Base-by-base conservation (phyloP, 179 eudicot species). In the Silene noctiflora region DNA sequence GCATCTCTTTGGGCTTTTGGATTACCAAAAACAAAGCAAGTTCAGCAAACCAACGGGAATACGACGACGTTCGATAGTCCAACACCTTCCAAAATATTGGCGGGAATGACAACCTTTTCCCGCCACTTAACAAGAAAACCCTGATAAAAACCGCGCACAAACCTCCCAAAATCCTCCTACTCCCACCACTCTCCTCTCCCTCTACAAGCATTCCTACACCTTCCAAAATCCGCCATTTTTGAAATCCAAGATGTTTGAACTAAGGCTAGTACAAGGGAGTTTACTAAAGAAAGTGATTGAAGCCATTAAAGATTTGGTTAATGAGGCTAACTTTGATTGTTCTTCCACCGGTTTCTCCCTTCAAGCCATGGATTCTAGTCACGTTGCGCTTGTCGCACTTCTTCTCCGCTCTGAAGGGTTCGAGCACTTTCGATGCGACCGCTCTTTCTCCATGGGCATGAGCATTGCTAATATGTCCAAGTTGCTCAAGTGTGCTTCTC, bases 331-430 rank as follows among this genome's bases (percentile, higher is more conserved):
- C 78, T 91, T 91, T 79, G 93, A 91, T 69, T 91, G 96, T 51
- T 89, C 92, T 0, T 75, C 95, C 0, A 86, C 92, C 0, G 95
- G 95, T 0, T 90, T 88, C 84, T 88, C 95, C 16, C 89, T 90
- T 24, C 92, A 90, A 77, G 95, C 95, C 56, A 90, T 88, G 95
- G 95, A 90, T 11, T 90, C 95, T 0, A 88, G 92, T 84, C 92
- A 90, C 42, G 95, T 90, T 20, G 95, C 92, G 0, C 87, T 90
- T 7, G 94, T 90, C 46, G 89, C 94, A 0, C 89, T 90, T 0
- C 72, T 90, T 21, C 86, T 90, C n/a, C 71, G 95, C 53, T 88
- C 95, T 6, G 92, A 90, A 70, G 95, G 95, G 0, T 90, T 90
- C 58, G 95, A 88, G 86, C 95, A 90, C 69, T 90, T 85, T 61